Base-by-base conservation (phyloP, 805 yeast genomes). In the Diddensiella caesifluorescens region DNA sequence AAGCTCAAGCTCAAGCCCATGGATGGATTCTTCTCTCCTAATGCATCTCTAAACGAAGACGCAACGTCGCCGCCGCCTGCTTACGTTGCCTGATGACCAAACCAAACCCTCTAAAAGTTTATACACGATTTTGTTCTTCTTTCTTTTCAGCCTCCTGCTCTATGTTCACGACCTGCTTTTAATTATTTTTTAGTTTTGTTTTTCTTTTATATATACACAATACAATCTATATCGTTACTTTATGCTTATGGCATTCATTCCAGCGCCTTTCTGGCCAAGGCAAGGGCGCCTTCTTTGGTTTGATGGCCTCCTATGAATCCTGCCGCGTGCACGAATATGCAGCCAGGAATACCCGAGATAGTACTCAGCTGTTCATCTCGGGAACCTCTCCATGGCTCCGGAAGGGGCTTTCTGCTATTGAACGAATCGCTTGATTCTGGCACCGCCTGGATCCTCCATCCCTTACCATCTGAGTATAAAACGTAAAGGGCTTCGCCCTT, bases 291-390 rank as follows among this genome's bases (percentile, higher is more conserved):
- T 39, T 87, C 96, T 49, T 71, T 68, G 19, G 94, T 74, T 57
- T 79, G 71, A 43, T 90, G 86, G 41, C 98, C 98, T 34, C 98
- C 98, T 56, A 92, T 92, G 65, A 92, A 92, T 0, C 98, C 97
- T 31, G 95, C 54, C 33, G 97, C 96, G 55, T 92, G 98, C 44
- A 92, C 79, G 59, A 92, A 92, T 16, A 89, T 77, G 60, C 96
- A 85, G 5, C 85, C 95, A 23, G 76, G 79, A 42, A 92, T 75
- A n/a, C 95, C 96, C 26, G 87, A 69, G 51, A 73, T 67, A 50
- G 78, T 69, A 51, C 83, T 75, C 52, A 92, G 72, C 29, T 71
- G 83, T 22, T 84, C 90, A 60, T 92, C 98, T 60, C 98, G 79
- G 35, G 89, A 67, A n/a, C 98, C 98, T 69, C 98, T 77, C 87